Evolutionary conservation across 2,329 filamentous ascomycete genomes (phyloP), one percentile per base, ranked within the genome.

Genomic region (Mycosphaerella sp.): DNA sequence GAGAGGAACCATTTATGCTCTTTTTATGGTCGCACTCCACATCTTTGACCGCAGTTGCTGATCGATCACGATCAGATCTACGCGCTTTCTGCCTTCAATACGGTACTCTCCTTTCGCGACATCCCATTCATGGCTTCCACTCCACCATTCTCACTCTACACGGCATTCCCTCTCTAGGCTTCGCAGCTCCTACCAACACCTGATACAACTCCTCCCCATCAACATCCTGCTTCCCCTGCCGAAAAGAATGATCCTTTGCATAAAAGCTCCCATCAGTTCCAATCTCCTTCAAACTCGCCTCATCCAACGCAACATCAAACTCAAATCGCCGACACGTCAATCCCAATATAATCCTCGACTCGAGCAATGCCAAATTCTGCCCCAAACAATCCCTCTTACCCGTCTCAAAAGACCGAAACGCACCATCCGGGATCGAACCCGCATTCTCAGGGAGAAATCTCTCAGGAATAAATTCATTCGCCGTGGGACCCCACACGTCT

Each of bases 351-450:
- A 77, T 67, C 53, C 72, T 72, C 34, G 75, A 53, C 63, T 81
- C 78, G 6, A 77, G 61, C 64, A 74, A 70, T 1, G 73, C 78
- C 41, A 80, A 66, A 50, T 75, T 74, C 59, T 79, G 75, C 0
- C 78, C 78, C 12, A 81, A 69, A 57, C 79, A 83, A 47, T 73
- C 75, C 17, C 79, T 62, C 1, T 73, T 70, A 0, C 79, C 79
- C 41, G 71, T 66, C 58, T 78, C 76, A 59, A 82, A 82, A 0
- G 75, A 69, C 8, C 77, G 70, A 69, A 71, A 82, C 0, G 75
- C 73, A 48, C 73, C 72, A 43, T 74, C 70, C 32, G 65, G 58
- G 13, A 70, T 59, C 54, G 71, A 58, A 6, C 53, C 43, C 1
- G 50, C 32, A 36, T 57, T 59, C 18, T 52, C 48, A 1, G 59